Evolutionary conservation across 2,329 filamentous ascomycete genomes (phyloP).

Genomic region (Colletotrichum brevisporum): DNA sequence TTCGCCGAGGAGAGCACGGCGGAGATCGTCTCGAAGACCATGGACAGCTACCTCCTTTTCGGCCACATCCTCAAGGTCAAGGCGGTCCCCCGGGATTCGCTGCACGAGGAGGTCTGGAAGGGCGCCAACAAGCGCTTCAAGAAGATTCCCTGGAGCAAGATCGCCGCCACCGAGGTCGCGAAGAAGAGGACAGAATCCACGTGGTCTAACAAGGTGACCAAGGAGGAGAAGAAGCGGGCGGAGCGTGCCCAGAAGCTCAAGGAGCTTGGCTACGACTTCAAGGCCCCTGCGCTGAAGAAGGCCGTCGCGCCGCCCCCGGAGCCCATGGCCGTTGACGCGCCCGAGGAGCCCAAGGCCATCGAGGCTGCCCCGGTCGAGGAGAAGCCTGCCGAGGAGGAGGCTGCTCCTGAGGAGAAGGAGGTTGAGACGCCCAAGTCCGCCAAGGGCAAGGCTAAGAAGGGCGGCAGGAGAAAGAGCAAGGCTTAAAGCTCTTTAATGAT

Average conservation of each 20-base stretch:
- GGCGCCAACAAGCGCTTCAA: conserved; percentile 93
- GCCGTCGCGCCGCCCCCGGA: conserved; percentile 57
- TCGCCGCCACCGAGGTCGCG: conserved; percentile 82
- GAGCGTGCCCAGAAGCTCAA: conserved; percentile 82
- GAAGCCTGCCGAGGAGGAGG: conserved; percentile 50
- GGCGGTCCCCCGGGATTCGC: conserved; percentile 79
- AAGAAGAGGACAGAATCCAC: conserved; percentile 79
- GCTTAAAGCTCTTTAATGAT: conserved; percentile 49
- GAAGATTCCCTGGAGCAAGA: conserved; percentile 79
- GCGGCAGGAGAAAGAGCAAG: conserved; percentile 52
- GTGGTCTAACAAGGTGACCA: conserved; percentile 84
- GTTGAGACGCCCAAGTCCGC: conserved; percentile 44
- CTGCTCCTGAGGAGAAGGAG: conserved; percentile 49
- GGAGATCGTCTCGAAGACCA: conserved; percentile 92
- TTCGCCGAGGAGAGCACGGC: conserved; percentile 85
- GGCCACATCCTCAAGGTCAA: conserved; percentile 94
- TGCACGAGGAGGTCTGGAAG: conserved; percentile 89
- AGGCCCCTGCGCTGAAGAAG: conserved; percentile 78
- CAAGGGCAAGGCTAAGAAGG: conserved; percentile 51
- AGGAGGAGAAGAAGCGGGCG: conserved; percentile 79
- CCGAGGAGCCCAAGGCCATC: conserved; percentile 50
- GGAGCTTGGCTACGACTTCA: conserved; percentile 86
- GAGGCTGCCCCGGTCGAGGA: conserved; percentile 53
- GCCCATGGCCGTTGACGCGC: conserved; percentile 50
- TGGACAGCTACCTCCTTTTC: conserved; percentile 98